Base-by-base conservation (phyloP, 768 basidiomycete genomes). In the Leccinum rimulosum region DNA sequence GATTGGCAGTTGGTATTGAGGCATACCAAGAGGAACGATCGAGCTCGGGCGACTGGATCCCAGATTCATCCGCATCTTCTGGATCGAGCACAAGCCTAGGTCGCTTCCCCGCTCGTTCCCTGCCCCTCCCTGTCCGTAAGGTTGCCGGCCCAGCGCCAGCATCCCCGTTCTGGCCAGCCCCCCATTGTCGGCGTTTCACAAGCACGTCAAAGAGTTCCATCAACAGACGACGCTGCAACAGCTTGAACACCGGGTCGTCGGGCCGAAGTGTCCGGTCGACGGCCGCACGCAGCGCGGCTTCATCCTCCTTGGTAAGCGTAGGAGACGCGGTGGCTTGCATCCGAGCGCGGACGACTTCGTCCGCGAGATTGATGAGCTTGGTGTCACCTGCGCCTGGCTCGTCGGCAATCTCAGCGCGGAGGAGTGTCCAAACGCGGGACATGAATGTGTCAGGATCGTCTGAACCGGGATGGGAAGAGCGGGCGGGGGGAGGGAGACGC, bases 361-460 rank as follows among this genome's bases (percentile, higher is more conserved):
- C 89, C 1, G 85, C 87, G 27, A 91, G 80, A 68, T 91, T 85
- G 50, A 84, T 68, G 38, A 90, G 69, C 65, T 86, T 88, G 17
- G 84, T 85, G 19, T 73, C 70, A 14, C 70, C 66, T 19, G 71
- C 61, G n/a, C 61, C 70, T 1, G 72, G 66, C 40, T 72, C 66
- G 57, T 64, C 59, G 2, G 79, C 72, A 48, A 89, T 80, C 63
- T 88, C 87, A 17, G 77, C 72, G 60, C 78, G 78, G 22, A 91
- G 79, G 11, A 90, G 79, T 3, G 82, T 74, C 88, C 88, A 90
- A 10, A 89, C 68, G 50, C 88, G 85, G 19, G 76, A 64, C 70
- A 81, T 79, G 69, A 89, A 88, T 47, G 79, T 76, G 19, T 60
- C 57, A 8, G 57, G 45, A 25, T 64, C 56, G 9, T 57, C 67